Evolutionary conservation across 345 rosid genomes (phyloP).

Genomic region (Melaleuca quinquenervia): DNA sequence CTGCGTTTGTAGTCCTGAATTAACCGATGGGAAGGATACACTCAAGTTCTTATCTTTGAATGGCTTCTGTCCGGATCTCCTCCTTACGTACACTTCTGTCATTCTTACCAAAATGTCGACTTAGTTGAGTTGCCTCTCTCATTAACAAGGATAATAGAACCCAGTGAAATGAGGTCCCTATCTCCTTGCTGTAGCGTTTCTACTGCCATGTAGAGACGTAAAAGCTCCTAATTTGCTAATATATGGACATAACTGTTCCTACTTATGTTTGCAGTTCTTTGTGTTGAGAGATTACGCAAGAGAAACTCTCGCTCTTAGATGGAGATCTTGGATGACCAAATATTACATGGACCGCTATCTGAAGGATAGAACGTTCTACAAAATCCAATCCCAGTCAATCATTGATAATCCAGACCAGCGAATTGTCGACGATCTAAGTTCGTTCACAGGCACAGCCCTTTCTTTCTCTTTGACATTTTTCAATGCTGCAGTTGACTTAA

Average conservation of each 20-base stretch:
- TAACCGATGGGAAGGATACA: not conserved
- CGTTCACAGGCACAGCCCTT: conserved; percentile 83
- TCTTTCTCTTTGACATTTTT: conserved; percentile 77
- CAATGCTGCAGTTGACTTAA: conserved; percentile 79
- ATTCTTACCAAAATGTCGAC: not conserved
- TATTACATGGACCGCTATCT: conserved; percentile 80
- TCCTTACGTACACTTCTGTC: not conserved
- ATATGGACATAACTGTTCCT: not conserved
- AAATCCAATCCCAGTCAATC: conserved; percentile 85
- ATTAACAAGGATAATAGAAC: not conserved
- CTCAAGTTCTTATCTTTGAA: not conserved
- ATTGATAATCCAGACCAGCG: conserved; percentile 97
- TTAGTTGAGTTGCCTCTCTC: not conserved
- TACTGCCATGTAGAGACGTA: not conserved
- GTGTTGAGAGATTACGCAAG: conserved; percentile 89
- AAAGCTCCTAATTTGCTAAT: not conserved
- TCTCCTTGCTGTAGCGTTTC: not conserved
- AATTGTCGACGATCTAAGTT: conserved; percentile 79
- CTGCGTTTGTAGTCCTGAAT: not conserved
- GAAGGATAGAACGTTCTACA: conserved; percentile 65
- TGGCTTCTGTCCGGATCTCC: not conserved
- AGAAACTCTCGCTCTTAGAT: conserved; percentile 70
- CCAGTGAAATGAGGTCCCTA: not conserved
- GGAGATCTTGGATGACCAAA: conserved; percentile 98
- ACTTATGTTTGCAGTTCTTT: conserved; percentile 47